phyloP scores from a whole-genome alignment of 495 filamentous ascomycete species.

The Podospora anserina region DNA sequence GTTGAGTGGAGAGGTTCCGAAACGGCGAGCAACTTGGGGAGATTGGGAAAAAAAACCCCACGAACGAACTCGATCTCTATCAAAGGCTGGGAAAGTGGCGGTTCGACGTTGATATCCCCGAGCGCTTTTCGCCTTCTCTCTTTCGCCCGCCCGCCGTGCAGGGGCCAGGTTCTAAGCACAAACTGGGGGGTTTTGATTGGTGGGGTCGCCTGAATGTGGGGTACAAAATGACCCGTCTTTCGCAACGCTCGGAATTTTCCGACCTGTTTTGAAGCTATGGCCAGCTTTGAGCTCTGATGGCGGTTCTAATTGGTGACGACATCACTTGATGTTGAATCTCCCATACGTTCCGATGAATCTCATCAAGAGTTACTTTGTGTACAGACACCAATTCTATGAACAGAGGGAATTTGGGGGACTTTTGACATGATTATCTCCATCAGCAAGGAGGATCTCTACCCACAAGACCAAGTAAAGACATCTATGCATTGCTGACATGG shows the following conservation, averaged over 20 bases:
- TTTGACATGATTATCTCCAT: neutral
- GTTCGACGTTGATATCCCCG: slow-evolving; percentile 29
- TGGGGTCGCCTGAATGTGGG: neutral
- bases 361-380: neutral
- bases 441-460: no score
- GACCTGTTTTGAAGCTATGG: slow-evolving; percentile 6
- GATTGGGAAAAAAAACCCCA: slow-evolving; percentile 30
- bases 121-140: slow-evolving; percentile 32
- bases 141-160: slow-evolving; percentile 8
- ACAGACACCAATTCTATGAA: neutral
- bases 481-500: neutral
- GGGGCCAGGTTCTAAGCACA: slow-evolving; percentile 20
- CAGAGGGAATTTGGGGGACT: neutral
- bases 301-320: neutral
- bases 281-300: neutral
- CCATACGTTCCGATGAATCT: neutral
- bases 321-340: neutral
- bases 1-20: slow-evolving; percentile 7
- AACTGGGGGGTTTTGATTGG: slow-evolving; percentile 26
- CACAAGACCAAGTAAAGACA: no score
- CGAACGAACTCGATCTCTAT: slow-evolving; percentile 3
- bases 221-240: slow-evolving; percentile 5
- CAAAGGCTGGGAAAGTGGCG: slow-evolving; percentile 2
- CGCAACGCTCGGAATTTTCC: slow-evolving; percentile 7
- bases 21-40: neutral